These are phyloP conservation scores for Neonectria neomacrospora DNA, from an alignment of 2,329 filamentous ascomycete genomes.

Conservation along the genomic window DNA sequence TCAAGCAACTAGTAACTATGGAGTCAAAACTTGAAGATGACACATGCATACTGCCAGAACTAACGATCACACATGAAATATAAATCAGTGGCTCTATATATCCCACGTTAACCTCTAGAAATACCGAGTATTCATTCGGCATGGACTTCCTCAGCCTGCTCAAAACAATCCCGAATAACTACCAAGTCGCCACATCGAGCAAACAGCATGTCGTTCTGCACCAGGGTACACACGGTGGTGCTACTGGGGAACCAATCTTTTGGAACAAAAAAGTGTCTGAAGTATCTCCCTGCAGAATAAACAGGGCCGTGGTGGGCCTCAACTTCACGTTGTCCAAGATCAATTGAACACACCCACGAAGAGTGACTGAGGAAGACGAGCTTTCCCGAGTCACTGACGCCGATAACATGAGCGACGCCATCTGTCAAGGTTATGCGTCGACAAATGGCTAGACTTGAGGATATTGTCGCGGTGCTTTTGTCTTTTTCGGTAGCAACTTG, in stretches of 20 bases:
- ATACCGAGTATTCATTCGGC: no score
- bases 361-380: conserved; percentile 46
- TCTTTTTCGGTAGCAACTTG: conserved; percentile 6
- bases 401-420: conserved; percentile 33
- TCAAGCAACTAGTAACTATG: no score
- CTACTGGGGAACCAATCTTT: conserved; percentile 30
- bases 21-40: no score
- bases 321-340: conserved; percentile 17
- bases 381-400: conserved; percentile 49
- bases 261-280: conserved; percentile 30
- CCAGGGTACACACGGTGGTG: conserved; percentile 23
- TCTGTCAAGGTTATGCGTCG: conserved; percentile 7
- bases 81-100: no score
- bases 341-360: conserved; percentile 30
- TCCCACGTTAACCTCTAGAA: no score
- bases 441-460: conserved; percentile 5
- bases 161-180: conserved; percentile 19
- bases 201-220: conserved; percentile 23
- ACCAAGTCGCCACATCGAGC: conserved; percentile 25
- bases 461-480: neutral
- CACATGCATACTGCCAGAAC: no score
- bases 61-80: no score
- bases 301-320: conserved; percentile 8
- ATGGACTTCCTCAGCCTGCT: conserved; percentile 18
- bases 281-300: neutral